Base-by-base conservation (phyloP, 306 rosid genomes). In the Quercus ilex region DNA sequence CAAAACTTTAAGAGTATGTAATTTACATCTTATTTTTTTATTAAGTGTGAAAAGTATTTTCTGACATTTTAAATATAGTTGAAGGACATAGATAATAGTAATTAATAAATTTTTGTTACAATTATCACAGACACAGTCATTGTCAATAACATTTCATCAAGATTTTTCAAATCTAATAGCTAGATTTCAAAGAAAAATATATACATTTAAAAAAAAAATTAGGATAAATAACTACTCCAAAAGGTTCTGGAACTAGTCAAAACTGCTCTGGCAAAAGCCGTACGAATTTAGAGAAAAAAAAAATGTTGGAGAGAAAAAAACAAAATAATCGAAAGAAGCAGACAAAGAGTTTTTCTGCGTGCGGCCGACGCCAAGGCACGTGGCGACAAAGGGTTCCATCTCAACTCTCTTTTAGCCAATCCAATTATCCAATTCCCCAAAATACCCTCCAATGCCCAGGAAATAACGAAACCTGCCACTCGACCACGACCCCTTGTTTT, bases 341-440 rank as follows among this genome's bases (percentile, higher is more conserved):
- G 84, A 82, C 73, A 71, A 76, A 41, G 71, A 71, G 86, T 88
- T 88, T 88, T 86, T 76, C 85, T 56, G 94, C 93, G 90, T 94
- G 91, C 89, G 86, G 87, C 90, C 87, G 79, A 94, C 90, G 92
- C 94, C 92, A 89, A 78, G 85, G 83, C 94, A 92, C 88, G 92
- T 90, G 90, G 87, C 90, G 91, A 90, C 96, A 90, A 92, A 82
- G 88, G 80, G 86, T 85, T 92, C 84, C 87, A 79, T 87, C 85
- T 80, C 55, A 55, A 65, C 26, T 15, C 79, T 56, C 81, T 76
- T 46, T 35, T n/a, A 6, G 74, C 87, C 82, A 58, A 82, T 64
- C 55, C 41, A n/a, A 69, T 18, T 0, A 4, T 0, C 0, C 0
- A 71, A 76, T 30, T 78, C n/a, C 77, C 82, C 3, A 56, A 71